Evolutionary conservation across 2,329 filamentous ascomycete species (phyloP).

Genomic region (Microdochium paspali): DNA sequence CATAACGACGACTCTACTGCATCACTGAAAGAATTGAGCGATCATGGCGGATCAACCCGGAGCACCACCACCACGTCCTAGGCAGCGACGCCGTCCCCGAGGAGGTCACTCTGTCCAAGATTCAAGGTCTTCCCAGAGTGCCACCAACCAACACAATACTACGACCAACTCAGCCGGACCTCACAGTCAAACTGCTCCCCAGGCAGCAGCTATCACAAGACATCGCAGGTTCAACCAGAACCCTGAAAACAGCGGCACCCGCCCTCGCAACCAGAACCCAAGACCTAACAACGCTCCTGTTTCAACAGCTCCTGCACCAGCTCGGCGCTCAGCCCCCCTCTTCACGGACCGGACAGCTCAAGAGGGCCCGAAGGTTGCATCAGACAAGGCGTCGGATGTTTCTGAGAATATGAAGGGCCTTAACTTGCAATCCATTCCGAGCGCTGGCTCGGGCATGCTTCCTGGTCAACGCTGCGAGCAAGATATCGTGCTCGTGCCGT

Average conservation of each 20-base stretch:
- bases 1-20: too few relatives aligned
- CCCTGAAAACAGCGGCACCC: neutral
- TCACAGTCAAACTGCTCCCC: neutral
- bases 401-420: conserved; percentile 5
- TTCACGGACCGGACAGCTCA: too few relatives aligned
- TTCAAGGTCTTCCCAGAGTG: neutral
- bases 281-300: neutral
- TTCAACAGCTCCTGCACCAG: too few relatives aligned
- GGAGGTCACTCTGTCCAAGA: neutral
- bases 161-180: neutral
- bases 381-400: too few relatives aligned
- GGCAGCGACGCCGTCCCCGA: neutral
- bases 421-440: conserved; percentile 1
- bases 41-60: neutral
- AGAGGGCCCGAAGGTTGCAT: too few relatives aligned
- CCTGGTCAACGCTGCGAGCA: conserved; percentile 9
- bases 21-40: too few relatives aligned
- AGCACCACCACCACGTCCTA: neutral
- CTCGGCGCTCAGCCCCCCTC: too few relatives aligned
- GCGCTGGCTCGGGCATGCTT: conserved; percentile 11
- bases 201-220: neutral
- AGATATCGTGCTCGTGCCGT: conserved; percentile 30
- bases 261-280: neutral
- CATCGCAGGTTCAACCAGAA: neutral
- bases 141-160: neutral